Evolutionary conservation across 192 early-diverging fungal species (phyloP), one percentile per base, ranked within the genome.

Genomic region (Coemansia sp.): DNA sequence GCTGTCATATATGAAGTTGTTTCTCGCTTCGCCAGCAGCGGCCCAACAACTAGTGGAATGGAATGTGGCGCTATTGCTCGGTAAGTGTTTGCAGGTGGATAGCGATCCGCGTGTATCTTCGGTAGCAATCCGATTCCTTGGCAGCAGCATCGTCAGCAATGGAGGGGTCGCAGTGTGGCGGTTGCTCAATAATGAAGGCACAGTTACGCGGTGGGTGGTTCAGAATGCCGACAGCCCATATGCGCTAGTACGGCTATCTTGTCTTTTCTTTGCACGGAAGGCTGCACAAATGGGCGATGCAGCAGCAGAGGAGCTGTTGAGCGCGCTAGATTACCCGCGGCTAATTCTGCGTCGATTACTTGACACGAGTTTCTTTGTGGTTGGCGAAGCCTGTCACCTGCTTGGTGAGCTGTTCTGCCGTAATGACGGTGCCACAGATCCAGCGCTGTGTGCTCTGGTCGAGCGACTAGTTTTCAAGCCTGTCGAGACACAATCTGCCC

Each of bases 1-100:
- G 12, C 81, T 92, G 23, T 86, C 88, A 0, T 87, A 88, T 58
- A 69, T 91, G 69, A 54, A 58, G 12, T 62, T 74, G 12, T 76
- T 68, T 22, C 74, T 82, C 25, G 44, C n/a, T 2, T 54, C 55
- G 7, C 49, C 64, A 26, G 21, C 14, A 4, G 62, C 65, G 3
- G 62, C 60, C 0, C 32, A 19, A 22, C 49, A 55, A 32, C 72
- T 80, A 41, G 18, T 61, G 7, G 60, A 31, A 14, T 79, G 77
- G 77, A 27, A 62, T 21, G 27, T 47, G 3, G 26, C 70, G 10
- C 27, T 9, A 0, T 47, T 53, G 0, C 60, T 71, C 4, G 22
- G n/a, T 0, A 25, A 25, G 23, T 70, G 77, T n/a, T 48, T 79
- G 23, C 49, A 60, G 19, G 52, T 27, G 21, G n/a, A 24, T 31